Base-by-base conservation (phyloP, 2,329 filamentous ascomycete species). In the Penicillium sclerotigenum region DNA sequence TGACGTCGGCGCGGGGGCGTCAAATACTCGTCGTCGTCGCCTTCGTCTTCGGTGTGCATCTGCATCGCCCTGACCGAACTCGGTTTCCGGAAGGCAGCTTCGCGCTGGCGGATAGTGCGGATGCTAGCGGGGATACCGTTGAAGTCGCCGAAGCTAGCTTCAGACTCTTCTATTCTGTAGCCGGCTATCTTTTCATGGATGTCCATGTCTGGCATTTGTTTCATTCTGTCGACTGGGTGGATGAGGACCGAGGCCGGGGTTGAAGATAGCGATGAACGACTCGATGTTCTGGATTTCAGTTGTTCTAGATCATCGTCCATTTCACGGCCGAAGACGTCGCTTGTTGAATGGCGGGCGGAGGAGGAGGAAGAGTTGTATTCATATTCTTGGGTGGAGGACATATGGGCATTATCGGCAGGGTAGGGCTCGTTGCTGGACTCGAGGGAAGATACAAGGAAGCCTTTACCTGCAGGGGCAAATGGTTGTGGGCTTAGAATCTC, bases 11-110 rank as follows among this genome's bases (percentile, higher is more conserved):
- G 66, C 4, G 71, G 67, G 1, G 74, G 72, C 0, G 71, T 73
- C 34, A 75, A 45, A 36, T 69, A 72, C 22, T 77, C 74, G 11
- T 75, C 71, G 1, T 76, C 71, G 8, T 73, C 69, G 5, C 63
- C 71, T 54, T 77, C 74, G 49, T 76, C 74, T 46, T 74, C 72
- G 0, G 72, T 74, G 42, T 73, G 65, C 74, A 78, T 76, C 60
- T 77, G 75, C 64, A 78, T 71, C 7, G 75, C 75, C 33, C 70
- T 64, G 5, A 79, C 75, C 0, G 76, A 79, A 64, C 75, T 79
- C 1, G 75, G 73, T 57, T 78, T 75, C 34, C 76, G 71, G 56
- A 79, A 79, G 0, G 70, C 71, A 0, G 68, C 68, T 54, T 72
- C 67, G 9, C 70, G 70, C 43, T 71, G 69, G 31, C 71, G 65